Evolutionary conservation across 805 yeast species (phyloP).

Genomic region (Ogataea kodamae): DNA sequence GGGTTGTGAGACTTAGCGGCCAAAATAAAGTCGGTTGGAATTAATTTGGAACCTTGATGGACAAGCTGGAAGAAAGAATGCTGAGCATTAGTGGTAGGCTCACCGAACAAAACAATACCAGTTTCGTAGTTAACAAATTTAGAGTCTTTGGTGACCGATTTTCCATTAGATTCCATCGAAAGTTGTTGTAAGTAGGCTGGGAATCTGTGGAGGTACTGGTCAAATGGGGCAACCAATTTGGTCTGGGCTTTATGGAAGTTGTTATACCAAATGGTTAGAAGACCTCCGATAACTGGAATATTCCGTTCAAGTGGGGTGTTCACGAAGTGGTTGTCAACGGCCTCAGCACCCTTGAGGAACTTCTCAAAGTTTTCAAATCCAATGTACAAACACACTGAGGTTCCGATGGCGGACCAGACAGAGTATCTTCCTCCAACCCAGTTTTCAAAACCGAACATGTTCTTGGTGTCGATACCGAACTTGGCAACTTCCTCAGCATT

Average conservation of each 20-base stretch:
- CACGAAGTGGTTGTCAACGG: conserved; percentile 87
- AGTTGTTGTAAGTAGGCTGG: conserved; percentile 99
- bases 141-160: conserved; percentile 91
- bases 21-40: conserved; percentile 93
- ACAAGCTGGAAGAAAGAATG: conserved; percentile 99
- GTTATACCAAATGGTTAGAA: conserved; percentile 96
- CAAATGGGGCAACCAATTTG: conserved; percentile 97
- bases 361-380: conserved; percentile 92
- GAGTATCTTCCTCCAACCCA: conserved; percentile 99
- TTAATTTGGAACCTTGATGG: conserved; percentile 97
- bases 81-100: conserved; percentile 98
- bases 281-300: conserved; percentile 91
- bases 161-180: conserved; percentile 99
- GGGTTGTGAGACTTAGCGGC: conserved; percentile 99
- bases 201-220: conserved; percentile 98
- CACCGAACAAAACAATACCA: conserved; percentile 94
- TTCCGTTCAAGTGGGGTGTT: conserved; percentile 83
- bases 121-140: conserved; percentile 91
- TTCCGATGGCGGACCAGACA: conserved; percentile 99
- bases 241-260: conserved; percentile 98
- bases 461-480: conserved; percentile 95
- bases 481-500: conserved; percentile 86
- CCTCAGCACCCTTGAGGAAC: conserved; percentile 96
- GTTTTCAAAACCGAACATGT: conserved; percentile 97
- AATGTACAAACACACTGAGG: conserved; percentile 89